Conservation (phyloP, 352 stramenopile genomes). For the Peronosclerospora sorghi region DNA sequence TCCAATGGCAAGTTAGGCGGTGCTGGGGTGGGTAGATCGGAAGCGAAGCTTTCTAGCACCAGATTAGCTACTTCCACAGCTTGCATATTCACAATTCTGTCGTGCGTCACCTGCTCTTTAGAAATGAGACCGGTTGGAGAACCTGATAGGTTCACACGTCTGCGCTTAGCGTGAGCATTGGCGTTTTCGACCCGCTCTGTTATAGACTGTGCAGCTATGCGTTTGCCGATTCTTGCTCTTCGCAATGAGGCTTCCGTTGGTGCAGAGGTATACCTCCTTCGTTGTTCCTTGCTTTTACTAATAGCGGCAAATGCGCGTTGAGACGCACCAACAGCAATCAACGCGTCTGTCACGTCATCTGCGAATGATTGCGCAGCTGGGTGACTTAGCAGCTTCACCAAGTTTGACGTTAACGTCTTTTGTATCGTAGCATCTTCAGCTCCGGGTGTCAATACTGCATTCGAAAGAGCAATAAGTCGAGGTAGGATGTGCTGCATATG, state of each 20-base stretch:
- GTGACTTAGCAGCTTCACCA: constrained; percentile 61
- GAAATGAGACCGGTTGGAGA: constrained; percentile 13
- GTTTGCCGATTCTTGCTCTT: constrained; percentile 54
- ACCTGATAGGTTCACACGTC: constrained; percentile 22
- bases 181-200: constrained; percentile 53
- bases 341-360: constrained; percentile 62
- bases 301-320: constrained; percentile 67
- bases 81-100: constrained; percentile 69
- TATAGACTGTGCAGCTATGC: constrained; percentile 47
- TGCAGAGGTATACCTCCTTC: constrained; percentile 61
- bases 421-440: constrained; percentile 34
- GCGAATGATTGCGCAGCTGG: constrained; percentile 41
- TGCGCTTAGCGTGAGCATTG: constrained; percentile 37
- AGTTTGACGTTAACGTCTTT: constrained; percentile 50
- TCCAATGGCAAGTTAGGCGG: constrained; percentile 46
- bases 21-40: constrained; percentile 36
- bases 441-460: constrained; percentile 11
- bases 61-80: constrained; percentile 58
- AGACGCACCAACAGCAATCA: constrained; percentile 58
- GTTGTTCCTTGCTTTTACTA: constrained; percentile 70
- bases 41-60: constrained; percentile 55
- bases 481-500: constrained; percentile 46
- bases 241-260: constrained; percentile 57
- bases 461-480: constrained; percentile 28
- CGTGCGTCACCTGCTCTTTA: constrained; percentile 39